These are phyloP conservation scores for Cyberlindnera euphorbiae DNA, from an alignment of 805 yeast species.

Conservation along the genomic window DNA sequence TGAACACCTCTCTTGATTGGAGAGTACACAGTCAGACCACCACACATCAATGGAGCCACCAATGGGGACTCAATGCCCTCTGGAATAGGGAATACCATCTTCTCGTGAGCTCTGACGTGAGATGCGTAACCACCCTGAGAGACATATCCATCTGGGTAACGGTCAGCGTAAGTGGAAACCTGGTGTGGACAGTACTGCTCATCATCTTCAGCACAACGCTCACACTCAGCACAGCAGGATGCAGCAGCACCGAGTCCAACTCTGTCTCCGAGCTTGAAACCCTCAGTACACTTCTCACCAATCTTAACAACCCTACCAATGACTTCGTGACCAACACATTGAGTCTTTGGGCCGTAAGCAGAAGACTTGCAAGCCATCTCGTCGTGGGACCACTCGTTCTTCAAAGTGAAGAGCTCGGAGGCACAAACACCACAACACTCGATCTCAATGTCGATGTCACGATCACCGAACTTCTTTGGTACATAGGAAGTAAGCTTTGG, in stretches of 20 bases:
- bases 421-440: slow-evolving; percentile 69
- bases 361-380: slow-evolving; percentile 21
- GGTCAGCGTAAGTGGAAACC: slow-evolving; percentile 47
- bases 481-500: slow-evolving; percentile 47
- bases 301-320: slow-evolving; percentile 54
- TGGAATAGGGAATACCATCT: slow-evolving; percentile 62
- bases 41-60: slow-evolving; percentile 75
- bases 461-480: slow-evolving; percentile 40
- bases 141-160: slow-evolving; percentile 41
- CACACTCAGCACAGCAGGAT: slow-evolving; percentile 56
- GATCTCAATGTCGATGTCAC: slow-evolving; percentile 52
- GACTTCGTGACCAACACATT: slow-evolving; percentile 66
- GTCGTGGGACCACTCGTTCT: slow-evolving; percentile 44
- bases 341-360: slow-evolving; percentile 32
- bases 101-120: slow-evolving; percentile 58
- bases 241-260: slow-evolving; percentile 79
- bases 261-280: slow-evolving; percentile 60
- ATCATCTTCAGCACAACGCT: slow-evolving; percentile 48
- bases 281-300: slow-evolving; percentile 49
- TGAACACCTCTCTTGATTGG: slow-evolving; percentile 47
- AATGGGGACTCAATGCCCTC: slow-evolving; percentile 43
- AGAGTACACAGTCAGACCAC: slow-evolving; percentile 68
- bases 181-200: slow-evolving; percentile 51
- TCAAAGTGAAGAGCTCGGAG: slow-evolving; percentile 49
- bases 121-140: slow-evolving; percentile 70